Conservation (phyloP, 129 eudicot genomes). For the Chrysanthemum makinoi region DNA sequence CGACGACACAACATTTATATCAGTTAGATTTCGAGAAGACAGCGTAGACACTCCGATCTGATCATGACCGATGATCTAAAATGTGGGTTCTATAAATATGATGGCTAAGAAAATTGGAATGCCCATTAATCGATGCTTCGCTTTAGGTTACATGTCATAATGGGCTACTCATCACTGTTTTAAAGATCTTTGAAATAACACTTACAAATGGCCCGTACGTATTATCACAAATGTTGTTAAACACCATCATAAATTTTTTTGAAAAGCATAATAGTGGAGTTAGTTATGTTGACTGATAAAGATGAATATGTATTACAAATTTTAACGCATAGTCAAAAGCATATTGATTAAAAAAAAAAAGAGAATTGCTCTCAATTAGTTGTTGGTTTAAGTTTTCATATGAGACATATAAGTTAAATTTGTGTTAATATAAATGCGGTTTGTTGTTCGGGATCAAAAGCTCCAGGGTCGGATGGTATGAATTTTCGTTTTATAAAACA, state of each 20-base stretch:
- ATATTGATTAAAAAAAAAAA: background rate
- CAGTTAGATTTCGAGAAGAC: too few species aligned
- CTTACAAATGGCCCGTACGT: background rate
- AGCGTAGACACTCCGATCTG: background rate
- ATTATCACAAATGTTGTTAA: background rate
- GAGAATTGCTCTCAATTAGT: too few species aligned
- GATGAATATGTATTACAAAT: background rate
- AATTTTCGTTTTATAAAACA: too few species aligned
- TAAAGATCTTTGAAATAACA: background rate
- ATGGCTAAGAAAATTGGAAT: background rate
- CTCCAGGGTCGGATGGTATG: too few species aligned
- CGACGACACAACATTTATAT: too few species aligned
- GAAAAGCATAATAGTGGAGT: conserved; percentile 7
- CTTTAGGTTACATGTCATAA: conserved; percentile 10
- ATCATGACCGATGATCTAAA: background rate
- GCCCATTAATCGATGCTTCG: conserved; percentile 13
- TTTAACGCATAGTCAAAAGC: background rate
- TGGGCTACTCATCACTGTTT: conserved; percentile 16
- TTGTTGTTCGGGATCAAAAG: too few species aligned
- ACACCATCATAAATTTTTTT: background rate
- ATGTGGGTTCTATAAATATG: conserved; percentile 11
- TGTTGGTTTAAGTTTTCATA: too few species aligned
- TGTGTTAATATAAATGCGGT: too few species aligned
- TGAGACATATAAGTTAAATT: too few species aligned
- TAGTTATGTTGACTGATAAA: background rate